Evolutionary conservation across 345 rosid species (phyloP).

Genomic region (Salix purpurea): DNA sequence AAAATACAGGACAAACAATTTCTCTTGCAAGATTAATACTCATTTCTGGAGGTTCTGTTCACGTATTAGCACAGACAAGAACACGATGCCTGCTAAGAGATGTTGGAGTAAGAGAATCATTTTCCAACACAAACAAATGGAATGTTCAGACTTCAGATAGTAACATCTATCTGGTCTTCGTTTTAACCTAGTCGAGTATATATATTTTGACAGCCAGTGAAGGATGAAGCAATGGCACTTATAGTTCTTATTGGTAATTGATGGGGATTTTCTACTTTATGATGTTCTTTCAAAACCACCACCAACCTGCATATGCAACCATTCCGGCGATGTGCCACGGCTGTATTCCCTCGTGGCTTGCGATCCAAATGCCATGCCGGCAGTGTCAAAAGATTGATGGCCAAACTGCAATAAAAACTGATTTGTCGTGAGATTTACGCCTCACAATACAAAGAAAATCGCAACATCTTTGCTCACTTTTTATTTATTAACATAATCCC

Average conservation of each 20-base stretch:
- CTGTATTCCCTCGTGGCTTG: slow-evolving; percentile 61
- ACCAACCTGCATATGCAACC: slow-evolving; percentile 90
- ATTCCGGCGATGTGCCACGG: slow-evolving; percentile 68
- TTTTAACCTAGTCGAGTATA: slow-evolving; percentile 14
- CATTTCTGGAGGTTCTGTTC: slow-evolving; percentile 12
- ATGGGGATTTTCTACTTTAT: slow-evolving; percentile 18
- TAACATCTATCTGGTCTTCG: slow-evolving; percentile 20
- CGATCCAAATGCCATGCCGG: slow-evolving; percentile 53
- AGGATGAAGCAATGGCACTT: slow-evolving; percentile 18
- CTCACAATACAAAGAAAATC: not conserved
- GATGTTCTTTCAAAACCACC: slow-evolving; percentile 62
- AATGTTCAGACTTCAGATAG: slow-evolving; percentile 11
- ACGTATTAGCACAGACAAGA: slow-evolving; percentile 18
- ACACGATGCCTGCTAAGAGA: slow-evolving; percentile 20
- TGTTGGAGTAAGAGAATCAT: slow-evolving; percentile 22
- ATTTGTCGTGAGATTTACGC: not conserved
- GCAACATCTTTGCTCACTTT: not conserved
- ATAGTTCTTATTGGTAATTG: slow-evolving; percentile 31
- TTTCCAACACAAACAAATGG: slow-evolving; percentile 24
- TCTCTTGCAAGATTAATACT: slow-evolving; percentile 18
- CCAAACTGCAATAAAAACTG: slow-evolving; percentile 46
- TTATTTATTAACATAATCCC: not conserved
- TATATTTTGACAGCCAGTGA: slow-evolving; percentile 20
- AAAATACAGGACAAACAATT: slow-evolving; percentile 15
- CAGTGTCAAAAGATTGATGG: slow-evolving; percentile 55